Percentiles rank a stretch among this genome's conserved stretches.
These are phyloP conservation scores for Wickerhamiella alocasiicola DNA, from an alignment of 805 yeast species.

Conservation along the genomic window DNA sequence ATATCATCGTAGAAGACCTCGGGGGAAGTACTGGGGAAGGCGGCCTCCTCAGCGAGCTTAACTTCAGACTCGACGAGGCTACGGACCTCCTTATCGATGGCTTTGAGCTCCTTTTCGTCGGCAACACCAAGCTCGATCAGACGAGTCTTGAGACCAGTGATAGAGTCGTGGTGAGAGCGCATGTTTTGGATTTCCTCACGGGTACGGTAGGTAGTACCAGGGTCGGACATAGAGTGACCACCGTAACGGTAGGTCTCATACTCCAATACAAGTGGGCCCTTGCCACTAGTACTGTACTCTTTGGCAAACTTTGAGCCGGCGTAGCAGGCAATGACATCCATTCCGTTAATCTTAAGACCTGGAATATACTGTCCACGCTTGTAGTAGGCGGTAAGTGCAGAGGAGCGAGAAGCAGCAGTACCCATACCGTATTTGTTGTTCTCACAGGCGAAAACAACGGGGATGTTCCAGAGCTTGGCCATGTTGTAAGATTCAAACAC, in stretches of 20 bases:
- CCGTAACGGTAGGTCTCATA: slow-evolving; percentile 99
- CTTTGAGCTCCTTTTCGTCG: slow-evolving; percentile 86
- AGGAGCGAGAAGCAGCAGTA: slow-evolving; percentile 92
- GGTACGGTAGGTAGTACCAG: slow-evolving; percentile 99
- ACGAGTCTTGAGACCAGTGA: slow-evolving; percentile 85
- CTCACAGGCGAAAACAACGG: slow-evolving; percentile 91
- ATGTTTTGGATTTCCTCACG: slow-evolving; percentile 99
- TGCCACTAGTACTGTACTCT: slow-evolving; percentile 87
- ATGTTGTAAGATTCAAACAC: slow-evolving; percentile 95
- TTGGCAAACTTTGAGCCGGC: slow-evolving; percentile 95
- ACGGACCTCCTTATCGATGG: slow-evolving; percentile 93
- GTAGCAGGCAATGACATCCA: slow-evolving; percentile 92
- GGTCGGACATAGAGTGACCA: slow-evolving; percentile 99
- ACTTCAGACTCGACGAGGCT: slow-evolving; percentile 89
- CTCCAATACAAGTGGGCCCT: slow-evolving; percentile 93
- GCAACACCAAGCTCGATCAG: slow-evolving; percentile 75
- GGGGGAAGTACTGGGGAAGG: slow-evolving; percentile 92
- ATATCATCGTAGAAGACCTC: slow-evolving; percentile 93
- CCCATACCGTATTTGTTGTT: slow-evolving; percentile 99
- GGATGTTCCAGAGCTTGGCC: slow-evolving; percentile 98
- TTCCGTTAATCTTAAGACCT: slow-evolving; percentile 96
- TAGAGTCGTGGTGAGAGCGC: slow-evolving; percentile 97
- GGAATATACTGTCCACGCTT: slow-evolving; percentile 99
- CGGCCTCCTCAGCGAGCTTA: slow-evolving; percentile 82
- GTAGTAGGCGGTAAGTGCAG: slow-evolving; percentile 92